Percentiles rank a stretch among this genome's conserved stretches.
These are phyloP conservation scores for Detonula confervacea DNA, from an alignment of 352 stramenopile genomes.

Conservation along the genomic window DNA sequence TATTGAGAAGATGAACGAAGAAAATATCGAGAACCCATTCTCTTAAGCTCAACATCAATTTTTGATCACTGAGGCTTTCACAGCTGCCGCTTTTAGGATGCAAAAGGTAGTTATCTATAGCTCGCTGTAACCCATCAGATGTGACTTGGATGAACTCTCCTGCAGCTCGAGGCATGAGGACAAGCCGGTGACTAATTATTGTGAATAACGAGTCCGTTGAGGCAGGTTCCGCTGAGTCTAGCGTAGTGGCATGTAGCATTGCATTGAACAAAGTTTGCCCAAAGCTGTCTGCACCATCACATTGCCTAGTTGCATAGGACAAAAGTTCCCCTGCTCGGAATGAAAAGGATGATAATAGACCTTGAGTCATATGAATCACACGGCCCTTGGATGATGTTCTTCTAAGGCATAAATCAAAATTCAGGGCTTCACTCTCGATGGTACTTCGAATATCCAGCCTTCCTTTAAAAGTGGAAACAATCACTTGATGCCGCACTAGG, in stretches of 20 bases:
- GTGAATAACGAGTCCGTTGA: slow-evolving; percentile 19
- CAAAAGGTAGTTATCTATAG: slow-evolving; percentile 36
- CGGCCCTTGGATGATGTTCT: slow-evolving; percentile 24
- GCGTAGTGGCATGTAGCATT: slow-evolving; percentile 19
- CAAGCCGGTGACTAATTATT: slow-evolving; percentile 11
- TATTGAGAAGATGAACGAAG: slow-evolving; percentile 18
- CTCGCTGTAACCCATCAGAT: slow-evolving; percentile 23
- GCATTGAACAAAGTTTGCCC: slow-evolving; percentile 26
- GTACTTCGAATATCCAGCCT: slow-evolving; percentile 23
- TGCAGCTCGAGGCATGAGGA: slow-evolving; percentile 22
- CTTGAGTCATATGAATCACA: slow-evolving; percentile 20
- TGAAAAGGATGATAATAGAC: slow-evolving; percentile 23
- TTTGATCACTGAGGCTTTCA: background rate
- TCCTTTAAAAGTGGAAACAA: slow-evolving; percentile 18
- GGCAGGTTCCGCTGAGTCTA: background rate
- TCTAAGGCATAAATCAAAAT: slow-evolving; percentile 23
- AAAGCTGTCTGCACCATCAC: slow-evolving; percentile 9
- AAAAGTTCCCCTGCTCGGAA: slow-evolving; percentile 24
- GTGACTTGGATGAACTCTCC: background rate
- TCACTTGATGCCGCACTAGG: slow-evolving; percentile 19
- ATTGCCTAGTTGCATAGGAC: slow-evolving; percentile 26
- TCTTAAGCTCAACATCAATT: slow-evolving; percentile 26
- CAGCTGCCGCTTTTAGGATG: background rate
- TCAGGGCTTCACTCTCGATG: slow-evolving; percentile 29
- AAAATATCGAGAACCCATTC: slow-evolving; percentile 33